Conservation (phyloP, 371 early-diverging fungal genomes). For the Mortierella sp. region DNA sequence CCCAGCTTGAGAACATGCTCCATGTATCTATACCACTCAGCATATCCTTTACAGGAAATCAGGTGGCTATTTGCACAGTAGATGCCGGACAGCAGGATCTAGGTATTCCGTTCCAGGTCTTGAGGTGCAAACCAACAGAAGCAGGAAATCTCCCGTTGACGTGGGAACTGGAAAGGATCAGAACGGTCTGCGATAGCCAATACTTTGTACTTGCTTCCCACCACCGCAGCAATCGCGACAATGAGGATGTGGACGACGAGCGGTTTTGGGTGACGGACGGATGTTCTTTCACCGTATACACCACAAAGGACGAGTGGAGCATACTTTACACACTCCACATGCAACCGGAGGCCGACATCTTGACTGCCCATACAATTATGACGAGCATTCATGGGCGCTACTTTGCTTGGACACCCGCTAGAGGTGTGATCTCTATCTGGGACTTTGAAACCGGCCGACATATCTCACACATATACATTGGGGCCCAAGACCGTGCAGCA, state of each 20-base stretch:
- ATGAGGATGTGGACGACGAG: constrained; percentile 10
- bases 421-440: constrained; percentile 17
- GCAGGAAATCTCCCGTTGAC: background rate
- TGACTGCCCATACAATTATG: background rate
- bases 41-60: constrained; percentile 5
- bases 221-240: constrained; percentile 3
- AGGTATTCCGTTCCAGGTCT: background rate
- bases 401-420: constrained; percentile 15
- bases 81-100: background rate
- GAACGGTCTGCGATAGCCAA: background rate
- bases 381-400: constrained; percentile 21
- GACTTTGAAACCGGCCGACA: constrained; percentile 16
- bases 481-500: background rate
- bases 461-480: constrained; percentile 2
- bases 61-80: background rate
- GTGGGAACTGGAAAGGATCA: background rate
- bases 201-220: background rate
- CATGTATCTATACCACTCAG: background rate
- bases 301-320: constrained; percentile 8
- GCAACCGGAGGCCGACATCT: background rate
- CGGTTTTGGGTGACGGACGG: constrained; percentile 8
- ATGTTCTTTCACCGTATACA: constrained; percentile 9
- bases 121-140: background rate
- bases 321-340: constrained; percentile 5
- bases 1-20: background rate